A percentile compares a stretch with the other conserved stretches of the same genome.
These are phyloP conservation scores for Lachancea mirantina DNA, from an alignment of 805 yeast genomes.

Conservation along the genomic window DNA sequence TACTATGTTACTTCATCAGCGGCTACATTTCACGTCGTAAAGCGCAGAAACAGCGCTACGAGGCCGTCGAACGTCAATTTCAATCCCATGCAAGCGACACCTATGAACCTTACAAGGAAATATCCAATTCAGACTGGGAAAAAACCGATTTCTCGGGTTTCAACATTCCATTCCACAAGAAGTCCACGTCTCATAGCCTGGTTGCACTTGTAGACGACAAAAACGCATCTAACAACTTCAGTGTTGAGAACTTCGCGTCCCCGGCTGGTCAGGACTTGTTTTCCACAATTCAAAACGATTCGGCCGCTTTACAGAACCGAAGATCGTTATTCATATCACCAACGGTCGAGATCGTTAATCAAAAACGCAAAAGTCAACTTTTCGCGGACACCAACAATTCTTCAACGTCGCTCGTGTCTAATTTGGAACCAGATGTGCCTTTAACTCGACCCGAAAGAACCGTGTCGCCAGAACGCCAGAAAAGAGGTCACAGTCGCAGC, in stretches of 20 bases:
- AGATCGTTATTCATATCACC: slow-evolving; percentile 65
- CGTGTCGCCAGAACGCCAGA: slow-evolving; percentile 30
- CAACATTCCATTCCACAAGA: neutral
- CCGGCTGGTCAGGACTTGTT: slow-evolving; percentile 5
- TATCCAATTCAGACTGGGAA: slow-evolving; percentile 1
- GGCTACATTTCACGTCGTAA: slow-evolving; percentile 43
- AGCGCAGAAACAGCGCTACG: slow-evolving; percentile 38
- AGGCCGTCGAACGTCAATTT: slow-evolving; percentile 10
- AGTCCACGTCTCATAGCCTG: slow-evolving; percentile 7
- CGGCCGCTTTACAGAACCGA: slow-evolving; percentile 21
- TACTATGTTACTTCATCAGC: slow-evolving; percentile 45
- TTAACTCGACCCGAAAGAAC: slow-evolving; percentile 24
- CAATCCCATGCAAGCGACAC: slow-evolving; percentile 1
- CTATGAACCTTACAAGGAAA: neutral
- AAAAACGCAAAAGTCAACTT: slow-evolving; percentile 32
- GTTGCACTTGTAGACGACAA: slow-evolving; percentile 6
- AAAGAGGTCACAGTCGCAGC: slow-evolving; percentile 35
- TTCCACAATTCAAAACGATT: slow-evolving; percentile 16
- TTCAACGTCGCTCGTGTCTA: slow-evolving; percentile 12
- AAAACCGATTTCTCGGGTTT: neutral
- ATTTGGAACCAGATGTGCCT: slow-evolving; percentile 6
- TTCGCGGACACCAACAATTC: slow-evolving; percentile 13
- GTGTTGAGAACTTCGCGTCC: too few relatives aligned
- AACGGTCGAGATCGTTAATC: slow-evolving; percentile 63
- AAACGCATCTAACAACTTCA: too few relatives aligned